Percentiles rank a stretch among this genome's conserved stretches.
These are phyloP conservation scores for Euphorbia pulcherrima DNA, from an alignment of 345 rosid species.

Conservation along the genomic window DNA sequence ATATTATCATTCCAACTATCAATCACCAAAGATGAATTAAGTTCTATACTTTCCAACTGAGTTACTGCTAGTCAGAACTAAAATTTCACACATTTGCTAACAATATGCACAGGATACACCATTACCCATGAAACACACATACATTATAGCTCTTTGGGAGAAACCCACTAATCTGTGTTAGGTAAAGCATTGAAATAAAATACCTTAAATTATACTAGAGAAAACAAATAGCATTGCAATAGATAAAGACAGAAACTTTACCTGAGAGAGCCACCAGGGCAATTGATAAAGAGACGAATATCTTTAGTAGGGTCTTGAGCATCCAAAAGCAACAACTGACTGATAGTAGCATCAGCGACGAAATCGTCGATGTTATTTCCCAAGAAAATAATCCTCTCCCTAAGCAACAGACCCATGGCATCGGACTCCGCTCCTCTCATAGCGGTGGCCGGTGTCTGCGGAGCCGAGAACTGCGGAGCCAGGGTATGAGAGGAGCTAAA, in stretches of 20 bases:
- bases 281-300: slow-evolving; percentile 80
- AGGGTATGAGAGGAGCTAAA: slow-evolving; percentile 29
- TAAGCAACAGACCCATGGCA: slow-evolving; percentile 80
- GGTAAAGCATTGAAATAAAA: not conserved
- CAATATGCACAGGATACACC: too few species aligned
- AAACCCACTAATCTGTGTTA: not conserved
- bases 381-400: slow-evolving; percentile 77
- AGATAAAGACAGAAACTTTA: slow-evolving; percentile 9
- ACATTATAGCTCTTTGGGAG: not conserved
- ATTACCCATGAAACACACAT: too few species aligned
- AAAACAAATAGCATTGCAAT: not conserved
- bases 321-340: slow-evolving; percentile 80
- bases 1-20: not conserved
- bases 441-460: slow-evolving; percentile 64
- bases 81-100: too few species aligned
- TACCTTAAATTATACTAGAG: not conserved
- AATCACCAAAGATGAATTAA: not conserved
- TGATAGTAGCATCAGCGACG: slow-evolving; percentile 79
- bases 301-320: slow-evolving; percentile 88
- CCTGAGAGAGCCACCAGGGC: slow-evolving; percentile 94
- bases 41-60: too few species aligned
- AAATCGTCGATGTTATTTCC: slow-evolving; percentile 74
- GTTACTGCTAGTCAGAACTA: too few species aligned
- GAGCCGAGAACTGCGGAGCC: slow-evolving; percentile 23
- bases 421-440: slow-evolving; percentile 72